Evolutionary conservation across 352 stramenopile genomes (phyloP), one percentile per base, ranked within the genome.

Genomic region (Saprolegnia parasitica): DNA sequence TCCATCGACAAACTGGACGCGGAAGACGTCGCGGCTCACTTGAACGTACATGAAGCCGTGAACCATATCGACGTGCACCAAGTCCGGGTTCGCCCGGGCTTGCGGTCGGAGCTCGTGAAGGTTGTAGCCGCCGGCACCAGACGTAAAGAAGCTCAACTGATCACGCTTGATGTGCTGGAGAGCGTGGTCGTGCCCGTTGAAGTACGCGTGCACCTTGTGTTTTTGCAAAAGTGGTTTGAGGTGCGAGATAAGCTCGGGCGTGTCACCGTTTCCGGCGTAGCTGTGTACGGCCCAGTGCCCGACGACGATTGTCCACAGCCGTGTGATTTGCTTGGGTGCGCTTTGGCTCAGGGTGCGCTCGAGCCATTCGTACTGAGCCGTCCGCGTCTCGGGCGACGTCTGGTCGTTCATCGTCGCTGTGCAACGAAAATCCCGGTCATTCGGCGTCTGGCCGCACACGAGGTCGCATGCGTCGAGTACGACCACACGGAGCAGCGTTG

Each of bases 201-300:
- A 93, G 73, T 95, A 95, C 46, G 85, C 86, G 65, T 95, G 84
- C 13, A 95, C 87, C 9, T 86, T 81, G 73, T 95, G 82, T 74
- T 91, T 91, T 42, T 84, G 76, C 11, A 95, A 67, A 55, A 95
- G 66, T 40, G 87, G 87, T 26, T 92, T 79, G 37, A 95, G 74
- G 49, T 74, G 75, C 13, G 79, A 63, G 58, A 95, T 93, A 11
- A 95, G 71, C 73, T 95, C 85, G 0, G 77, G 76, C 3, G 87
- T 95, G 67, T 90, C 78, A 15, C 78, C 86, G 52, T 95, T 95
- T 9, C 87, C 87, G 1, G 87, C 87, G 40, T 85, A 93, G 68
- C 85, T 93, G 76, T 91, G 92, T 21, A 95, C 81, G 2, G 74
- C 87, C 87, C 87, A 95, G 71, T 95, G 87, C 16, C 85, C 85